Base-by-base conservation (phyloP, 768 basidiomycete species). In the Pisolithus albus region DNA sequence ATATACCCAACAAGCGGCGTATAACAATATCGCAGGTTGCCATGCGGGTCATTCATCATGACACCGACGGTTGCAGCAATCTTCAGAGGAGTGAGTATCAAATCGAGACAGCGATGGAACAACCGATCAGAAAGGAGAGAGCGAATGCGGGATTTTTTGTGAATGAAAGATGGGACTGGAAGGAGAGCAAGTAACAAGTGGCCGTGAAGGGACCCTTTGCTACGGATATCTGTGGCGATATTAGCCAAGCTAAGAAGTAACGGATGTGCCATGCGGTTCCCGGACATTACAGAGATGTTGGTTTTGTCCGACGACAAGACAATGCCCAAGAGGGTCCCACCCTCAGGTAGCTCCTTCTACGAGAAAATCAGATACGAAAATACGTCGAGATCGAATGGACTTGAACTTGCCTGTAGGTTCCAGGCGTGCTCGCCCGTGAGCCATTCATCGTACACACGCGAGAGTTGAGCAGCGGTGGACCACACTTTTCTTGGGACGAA, bases 1-100 rank as follows among this genome's bases (percentile, higher is more conserved):
- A 70, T 67, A 51, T 58, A 68, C 0, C 61, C 53, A 11, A 59
- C 64, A 2, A 70, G 52, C 7, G 65, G 68, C 1, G 51, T 61
- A 45, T 34, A 52, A 34, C 50, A 52, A n/a, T 53, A 34, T 18
- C 46, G 40, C 13, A 45, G 39, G n/a, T 45, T 52, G 4, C 69
- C 67, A 5, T 52, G n/a, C 23, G 65, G 59, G 30, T 64, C 55
- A 3, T 42, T 34, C 55, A 64, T 58, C 59, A 59, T 57, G n/a
- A 55, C 19, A 1, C 62, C 61, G 3, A 59, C 21, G 3, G 18
- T 7, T 32, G 59, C 60, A 5, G 57, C 57, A n/a, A 23, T 39
- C 50, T 60, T 63, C 15, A 63, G 39, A 13, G 59, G 56, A 1
- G 39, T 11, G 15, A 60, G 43, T 16, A 57, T 23, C 24, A 57